Evolutionary conservation across 352 stramenopile species (phyloP).

Genomic region (Globisporangium solare): DNA sequence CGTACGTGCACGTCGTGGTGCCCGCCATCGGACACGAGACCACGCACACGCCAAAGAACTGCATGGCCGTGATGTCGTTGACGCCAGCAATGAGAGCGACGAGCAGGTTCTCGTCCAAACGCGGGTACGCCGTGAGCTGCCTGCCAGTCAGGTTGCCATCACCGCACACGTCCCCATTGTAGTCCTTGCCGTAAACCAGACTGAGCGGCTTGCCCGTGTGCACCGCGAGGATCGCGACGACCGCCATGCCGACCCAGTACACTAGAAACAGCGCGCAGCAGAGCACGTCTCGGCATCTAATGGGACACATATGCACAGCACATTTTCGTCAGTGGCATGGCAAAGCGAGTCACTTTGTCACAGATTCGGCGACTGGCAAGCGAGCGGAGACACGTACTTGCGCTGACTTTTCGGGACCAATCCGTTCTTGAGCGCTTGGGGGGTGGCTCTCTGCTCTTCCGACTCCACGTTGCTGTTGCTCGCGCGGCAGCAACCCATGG

Average conservation of each 20-base stretch:
- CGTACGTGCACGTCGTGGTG: conserved; percentile 65
- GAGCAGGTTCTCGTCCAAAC: conserved; percentile 77
- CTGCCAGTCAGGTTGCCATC: conserved; percentile 29
- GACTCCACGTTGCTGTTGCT: conserved; percentile 2
- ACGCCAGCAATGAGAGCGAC: conserved; percentile 32
- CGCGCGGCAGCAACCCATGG: conserved; percentile 20
- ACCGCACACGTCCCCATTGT: conserved; percentile 78
- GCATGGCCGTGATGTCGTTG: conserved; percentile 30
- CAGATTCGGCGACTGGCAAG: background rate
- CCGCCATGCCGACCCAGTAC: conserved; percentile 80
- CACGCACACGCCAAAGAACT: conserved; percentile 84
- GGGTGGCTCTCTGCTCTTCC: background rate
- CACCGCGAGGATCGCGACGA: conserved; percentile 60
- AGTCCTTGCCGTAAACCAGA: conserved; percentile 79
- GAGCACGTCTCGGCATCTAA: conserved; percentile 71
- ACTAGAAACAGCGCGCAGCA: conserved; percentile 83
- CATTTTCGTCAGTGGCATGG: no score
- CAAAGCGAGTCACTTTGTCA: background rate
- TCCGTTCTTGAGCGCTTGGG: conserved; percentile 12
- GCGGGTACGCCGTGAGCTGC: conserved; percentile 69
- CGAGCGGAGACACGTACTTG: conserved; percentile 17
- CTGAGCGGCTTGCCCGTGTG: conserved; percentile 65
- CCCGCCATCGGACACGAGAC: conserved; percentile 41
- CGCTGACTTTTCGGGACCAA: conserved; percentile 21
- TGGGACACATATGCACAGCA: no score